Evolutionary conservation across 257 asterid genomes (phyloP), one percentile per base, ranked within the genome.

Genomic region (Euphrasia confusa): DNA sequence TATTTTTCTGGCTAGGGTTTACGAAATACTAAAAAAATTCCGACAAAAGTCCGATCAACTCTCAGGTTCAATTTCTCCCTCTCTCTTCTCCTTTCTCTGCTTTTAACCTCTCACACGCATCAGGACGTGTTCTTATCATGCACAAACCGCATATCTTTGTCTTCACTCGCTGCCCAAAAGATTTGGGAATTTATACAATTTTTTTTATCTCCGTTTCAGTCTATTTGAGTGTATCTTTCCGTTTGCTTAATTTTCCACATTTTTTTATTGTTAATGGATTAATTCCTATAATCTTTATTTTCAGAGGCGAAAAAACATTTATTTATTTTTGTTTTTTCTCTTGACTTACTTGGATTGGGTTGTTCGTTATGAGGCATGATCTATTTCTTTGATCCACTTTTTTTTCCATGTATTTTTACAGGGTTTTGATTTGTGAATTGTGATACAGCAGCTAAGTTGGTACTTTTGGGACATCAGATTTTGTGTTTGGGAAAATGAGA

Each of bases 1-100:
- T 57, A 10, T 66, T 65, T 71, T 71, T 70, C 79, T 48, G 61
- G 65, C 71, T 75, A 75, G 80, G 80, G 80, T 75, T 75, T 75
- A 44, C 74, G 42, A 49, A 50, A 28, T 70, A 37, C 70, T 4
- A 11, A 26, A 64, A 64, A n/a, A 30, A 30, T 60, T 60, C 14
- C 61, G 56, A 9, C 63, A 35, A 1, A 48, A 48, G 45, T 18
- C 37, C 70, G 18, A 49, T 58, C 35, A 52, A 53, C 58, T 44
- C 67, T 66, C 67, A 58, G 64, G 63, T 63, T 59, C 28, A 3
- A 7, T 48, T 37, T n/a, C 30, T 49, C 27, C 40, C 48, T n/a
- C 30, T 49, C 27, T 50, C 24, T 21, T 21, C 24, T 21, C 24
- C 24, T 21, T 0, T 21, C 64, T 63, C 61, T 55, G 48, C 68